These are phyloP conservation scores for Naganishia friedmannii DNA, from an alignment of 768 basidiomycete species.

Conservation along the genomic window DNA sequence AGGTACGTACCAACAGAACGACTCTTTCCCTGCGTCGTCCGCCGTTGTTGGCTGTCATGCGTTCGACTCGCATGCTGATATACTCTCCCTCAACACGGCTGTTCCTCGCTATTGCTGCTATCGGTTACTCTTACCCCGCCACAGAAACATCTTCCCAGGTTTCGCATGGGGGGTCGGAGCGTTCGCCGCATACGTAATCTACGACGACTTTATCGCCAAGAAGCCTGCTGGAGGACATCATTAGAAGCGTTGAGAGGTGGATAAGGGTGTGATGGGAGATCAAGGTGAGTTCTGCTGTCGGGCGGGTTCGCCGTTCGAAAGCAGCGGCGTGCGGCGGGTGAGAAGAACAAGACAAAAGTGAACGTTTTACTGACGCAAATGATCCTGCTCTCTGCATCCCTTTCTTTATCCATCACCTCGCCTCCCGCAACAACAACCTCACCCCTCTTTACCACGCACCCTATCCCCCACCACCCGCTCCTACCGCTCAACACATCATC, in stretches of 20 bases:
- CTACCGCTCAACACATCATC: too few relatives aligned
- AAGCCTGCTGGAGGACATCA: constrained; percentile 36
- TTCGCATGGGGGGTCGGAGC: constrained; percentile 89
- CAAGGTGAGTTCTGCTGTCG: not conserved
- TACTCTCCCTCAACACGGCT: not conserved
- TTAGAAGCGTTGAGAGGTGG: not conserved
- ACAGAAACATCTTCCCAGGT: constrained; percentile 80
- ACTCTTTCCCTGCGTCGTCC: not conserved
- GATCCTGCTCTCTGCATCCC: too few relatives aligned
- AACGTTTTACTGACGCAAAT: too few relatives aligned
- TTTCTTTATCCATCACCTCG: too few relatives aligned
- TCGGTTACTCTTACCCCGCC: too few relatives aligned
- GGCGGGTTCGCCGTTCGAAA: too few relatives aligned
- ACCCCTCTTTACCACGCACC: too few relatives aligned
- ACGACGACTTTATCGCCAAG: constrained; percentile 61
- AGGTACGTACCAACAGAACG: constrained; percentile 46
- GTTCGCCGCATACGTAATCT: constrained; percentile 85
- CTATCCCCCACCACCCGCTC: too few relatives aligned
- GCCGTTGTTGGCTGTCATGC: too few relatives aligned
- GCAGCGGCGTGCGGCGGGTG: too few relatives aligned
- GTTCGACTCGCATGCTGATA: not conserved
- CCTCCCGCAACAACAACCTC: too few relatives aligned
- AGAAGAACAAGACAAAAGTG: too few relatives aligned
- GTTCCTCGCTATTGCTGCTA: not conserved
- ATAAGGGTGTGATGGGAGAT: not conserved